Evolutionary conservation across 2,329 filamentous ascomycete species (phyloP).

Genomic region (Talaromyces islandicus): DNA sequence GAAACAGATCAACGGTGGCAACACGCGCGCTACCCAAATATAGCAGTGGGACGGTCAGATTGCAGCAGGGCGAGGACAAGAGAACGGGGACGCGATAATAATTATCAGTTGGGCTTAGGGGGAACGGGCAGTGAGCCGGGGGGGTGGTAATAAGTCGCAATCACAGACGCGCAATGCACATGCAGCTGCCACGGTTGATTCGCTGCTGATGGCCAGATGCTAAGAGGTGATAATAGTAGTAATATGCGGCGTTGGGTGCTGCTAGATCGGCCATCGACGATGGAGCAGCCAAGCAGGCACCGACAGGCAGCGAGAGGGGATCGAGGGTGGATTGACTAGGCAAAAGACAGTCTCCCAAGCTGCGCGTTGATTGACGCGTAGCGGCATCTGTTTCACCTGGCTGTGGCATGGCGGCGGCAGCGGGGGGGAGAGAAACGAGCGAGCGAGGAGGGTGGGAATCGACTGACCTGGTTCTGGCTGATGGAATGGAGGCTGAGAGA

Average conservation of each 20-base stretch:
- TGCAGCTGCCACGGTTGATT: conserved; percentile 7
- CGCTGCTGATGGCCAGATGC: conserved; percentile 1
- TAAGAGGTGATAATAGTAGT: background rate
- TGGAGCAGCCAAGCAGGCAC: background rate
- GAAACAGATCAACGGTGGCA: conserved; percentile 6
- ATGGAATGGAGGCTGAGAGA: background rate
- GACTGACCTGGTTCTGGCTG: conserved; percentile 6
- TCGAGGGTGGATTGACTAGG: conserved; percentile 1
- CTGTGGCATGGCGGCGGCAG: conserved; percentile 3
- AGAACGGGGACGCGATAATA: background rate
- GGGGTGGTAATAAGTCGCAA: conserved; percentile 1
- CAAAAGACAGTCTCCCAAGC: conserved; percentile 1
- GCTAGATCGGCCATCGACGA: conserved; percentile 6
- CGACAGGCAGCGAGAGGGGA: background rate
- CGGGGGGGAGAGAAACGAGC: background rate
- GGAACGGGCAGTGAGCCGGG: background rate
- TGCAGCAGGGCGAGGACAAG: background rate
- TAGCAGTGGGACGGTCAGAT: conserved; percentile 4
- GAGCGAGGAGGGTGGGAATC: background rate
- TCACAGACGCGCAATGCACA: conserved; percentile 1
- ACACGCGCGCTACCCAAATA: conserved; percentile 5
- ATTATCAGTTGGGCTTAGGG: background rate
- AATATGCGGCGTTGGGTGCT: background rate
- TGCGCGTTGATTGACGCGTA: conserved; percentile 12
- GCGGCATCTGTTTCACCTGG: conserved; percentile 10